Conservation (phyloP, 2,329 filamentous ascomycete genomes). For the Fusarium metavorans region DNA sequence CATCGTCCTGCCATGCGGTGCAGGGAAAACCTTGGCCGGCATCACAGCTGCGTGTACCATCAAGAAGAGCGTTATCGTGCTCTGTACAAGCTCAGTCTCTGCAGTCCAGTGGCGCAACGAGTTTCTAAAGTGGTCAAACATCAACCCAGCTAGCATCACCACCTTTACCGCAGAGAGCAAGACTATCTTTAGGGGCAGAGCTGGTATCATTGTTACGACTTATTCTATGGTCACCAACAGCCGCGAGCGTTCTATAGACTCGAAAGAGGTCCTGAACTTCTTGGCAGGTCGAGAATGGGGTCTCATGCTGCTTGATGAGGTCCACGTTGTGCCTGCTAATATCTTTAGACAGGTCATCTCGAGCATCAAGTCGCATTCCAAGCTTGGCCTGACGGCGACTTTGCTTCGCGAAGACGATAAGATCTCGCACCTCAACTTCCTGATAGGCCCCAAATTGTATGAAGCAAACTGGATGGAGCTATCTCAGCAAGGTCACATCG, state of each 20-base stretch:
- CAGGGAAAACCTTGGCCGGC: slow-evolving; percentile 94
- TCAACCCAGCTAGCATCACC: slow-evolving; percentile 84
- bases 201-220: slow-evolving; percentile 91
- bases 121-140: slow-evolving; percentile 96
- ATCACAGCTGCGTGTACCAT: slow-evolving; percentile 96
- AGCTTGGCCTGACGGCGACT: slow-evolving; percentile 89
- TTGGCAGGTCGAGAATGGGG: slow-evolving; percentile 88
- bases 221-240: slow-evolving; percentile 94
- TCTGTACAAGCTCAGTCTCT: slow-evolving; percentile 94
- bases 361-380: slow-evolving; percentile 88
- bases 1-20: slow-evolving; percentile 92
- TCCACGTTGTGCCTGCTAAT: slow-evolving; percentile 91
- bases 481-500: slow-evolving; percentile 91
- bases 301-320: slow-evolving; percentile 91
- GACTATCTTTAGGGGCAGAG: slow-evolving; percentile 79
- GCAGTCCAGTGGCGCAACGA: slow-evolving; percentile 93
- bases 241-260: slow-evolving; percentile 83
- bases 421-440: slow-evolving; percentile 91
- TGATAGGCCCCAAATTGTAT: slow-evolving; percentile 93
- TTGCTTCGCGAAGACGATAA: slow-evolving; percentile 93
- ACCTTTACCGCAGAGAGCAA: slow-evolving; percentile 92
- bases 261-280: slow-evolving; percentile 94
- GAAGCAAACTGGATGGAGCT: slow-evolving; percentile 98
- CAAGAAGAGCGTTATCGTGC: slow-evolving; percentile 90
- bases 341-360: slow-evolving; percentile 92